Conservation (phyloP, 1,284 basidiomycete genomes). For the Puccinia brachypodii region DNA sequence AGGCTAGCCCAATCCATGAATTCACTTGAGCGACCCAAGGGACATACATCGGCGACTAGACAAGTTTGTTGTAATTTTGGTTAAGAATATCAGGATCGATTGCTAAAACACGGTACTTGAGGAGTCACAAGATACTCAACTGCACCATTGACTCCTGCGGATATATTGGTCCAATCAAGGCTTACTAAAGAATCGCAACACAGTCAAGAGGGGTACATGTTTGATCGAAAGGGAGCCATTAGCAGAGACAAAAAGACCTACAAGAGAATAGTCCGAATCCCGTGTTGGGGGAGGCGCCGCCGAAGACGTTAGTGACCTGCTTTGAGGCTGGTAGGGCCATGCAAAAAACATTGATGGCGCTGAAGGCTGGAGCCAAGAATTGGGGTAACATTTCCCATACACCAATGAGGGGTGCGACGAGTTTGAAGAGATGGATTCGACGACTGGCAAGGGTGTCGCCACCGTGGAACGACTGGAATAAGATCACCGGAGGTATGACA, state of each 20-base stretch:
- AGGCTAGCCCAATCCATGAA: conserved; percentile 43
- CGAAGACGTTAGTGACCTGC: conserved; percentile 40
- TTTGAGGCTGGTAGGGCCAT: conserved; percentile 35
- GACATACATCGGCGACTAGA: conserved; percentile 49
- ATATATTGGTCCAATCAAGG: conserved; percentile 49
- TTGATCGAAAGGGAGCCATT: not conserved
- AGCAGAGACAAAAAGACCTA: conserved; percentile 25
- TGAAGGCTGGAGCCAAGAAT: conserved; percentile 45
- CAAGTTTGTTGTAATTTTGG: not conserved
- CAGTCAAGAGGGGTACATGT: too few relatives aligned
- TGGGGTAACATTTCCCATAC: conserved; percentile 48
- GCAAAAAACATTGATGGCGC: conserved; percentile 46
- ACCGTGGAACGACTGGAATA: conserved; percentile 47
- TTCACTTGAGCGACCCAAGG: conserved; percentile 49
- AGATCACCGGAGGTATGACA: conserved; percentile 46
- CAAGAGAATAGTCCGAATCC: conserved; percentile 47
- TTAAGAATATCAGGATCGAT: not conserved
- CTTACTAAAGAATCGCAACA: conserved; percentile 30
- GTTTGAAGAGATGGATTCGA: conserved; percentile 40
- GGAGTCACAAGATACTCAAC: conserved; percentile 30
- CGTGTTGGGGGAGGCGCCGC: conserved; percentile 47
- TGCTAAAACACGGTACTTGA: not conserved
- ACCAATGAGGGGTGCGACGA: conserved; percentile 40
- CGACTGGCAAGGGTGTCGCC: conserved; percentile 37
- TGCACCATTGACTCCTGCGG: conserved; percentile 48